These are phyloP conservation scores for Hypoxylon perforatum DNA, from an alignment of 495 filamentous ascomycete genomes.

Conservation along the genomic window DNA sequence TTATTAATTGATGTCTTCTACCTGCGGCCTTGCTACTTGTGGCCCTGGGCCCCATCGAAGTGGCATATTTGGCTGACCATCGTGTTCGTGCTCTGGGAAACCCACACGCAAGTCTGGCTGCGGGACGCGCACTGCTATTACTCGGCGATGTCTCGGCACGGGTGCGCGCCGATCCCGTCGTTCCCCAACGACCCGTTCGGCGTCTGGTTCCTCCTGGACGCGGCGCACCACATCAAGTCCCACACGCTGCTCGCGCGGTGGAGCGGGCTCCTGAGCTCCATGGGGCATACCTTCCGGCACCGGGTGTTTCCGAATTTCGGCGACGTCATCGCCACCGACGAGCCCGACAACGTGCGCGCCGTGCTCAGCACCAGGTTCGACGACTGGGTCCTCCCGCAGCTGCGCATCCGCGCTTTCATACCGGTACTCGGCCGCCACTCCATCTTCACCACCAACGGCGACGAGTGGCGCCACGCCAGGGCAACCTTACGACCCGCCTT, in stretches of 20 bases:
- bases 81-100: neutral
- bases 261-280: slow-evolving; percentile 21
- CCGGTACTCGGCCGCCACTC: slow-evolving; percentile 52
- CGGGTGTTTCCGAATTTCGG: slow-evolving; percentile 39
- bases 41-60: slow-evolving; percentile 4
- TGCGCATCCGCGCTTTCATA: slow-evolving; percentile 45
- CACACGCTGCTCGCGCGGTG: slow-evolving; percentile 44
- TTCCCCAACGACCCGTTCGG: slow-evolving; percentile 57
- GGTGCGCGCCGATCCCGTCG: slow-evolving; percentile 38
- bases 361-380: slow-evolving; percentile 70
- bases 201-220: slow-evolving; percentile 49
- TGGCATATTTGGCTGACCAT: slow-evolving; percentile 2
- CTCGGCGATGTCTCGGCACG: slow-evolving; percentile 17
- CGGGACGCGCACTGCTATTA: slow-evolving; percentile 28
- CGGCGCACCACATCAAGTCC: slow-evolving; percentile 40
- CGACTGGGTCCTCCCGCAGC: slow-evolving; percentile 57
- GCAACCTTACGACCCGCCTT: slow-evolving; percentile 61
- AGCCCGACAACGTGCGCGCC: slow-evolving; percentile 80
- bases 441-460: slow-evolving; percentile 79
- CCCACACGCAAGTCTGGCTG: slow-evolving; percentile 22
- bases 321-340: slow-evolving; percentile 64
- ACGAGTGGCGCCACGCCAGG: slow-evolving; percentile 67
- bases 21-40: slow-evolving; percentile 22
- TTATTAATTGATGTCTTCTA: slow-evolving; percentile 15
- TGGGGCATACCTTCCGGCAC: slow-evolving; percentile 49